Evolutionary conservation across 306 rosid genomes (phyloP).

Genomic region (Benincasa hispida): DNA sequence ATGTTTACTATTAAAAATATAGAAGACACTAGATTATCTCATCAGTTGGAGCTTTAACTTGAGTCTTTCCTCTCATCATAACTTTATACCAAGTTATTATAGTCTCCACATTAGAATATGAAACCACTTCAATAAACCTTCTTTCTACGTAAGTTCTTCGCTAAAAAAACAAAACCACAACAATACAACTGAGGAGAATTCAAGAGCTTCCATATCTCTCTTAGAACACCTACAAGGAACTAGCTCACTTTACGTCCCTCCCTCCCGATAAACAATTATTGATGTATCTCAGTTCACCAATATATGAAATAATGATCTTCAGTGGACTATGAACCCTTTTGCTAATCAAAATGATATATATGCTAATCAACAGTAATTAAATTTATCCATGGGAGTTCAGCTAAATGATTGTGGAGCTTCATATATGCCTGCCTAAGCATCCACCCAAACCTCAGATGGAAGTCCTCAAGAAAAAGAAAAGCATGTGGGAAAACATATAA

Average conservation of each 20-base stretch:
- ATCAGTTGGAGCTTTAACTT: not conserved
- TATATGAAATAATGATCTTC: not conserved
- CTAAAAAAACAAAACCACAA: not conserved
- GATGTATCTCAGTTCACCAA: not conserved
- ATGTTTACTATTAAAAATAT: not conserved
- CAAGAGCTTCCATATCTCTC: not conserved
- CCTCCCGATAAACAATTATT: not conserved
- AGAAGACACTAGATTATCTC: not conserved
- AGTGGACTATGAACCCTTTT: too few species aligned
- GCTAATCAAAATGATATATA: not conserved
- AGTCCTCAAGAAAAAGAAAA: not conserved
- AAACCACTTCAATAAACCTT: not conserved
- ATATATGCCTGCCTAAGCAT: not conserved
- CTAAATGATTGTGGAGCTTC: not conserved
- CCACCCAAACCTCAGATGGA: not conserved
- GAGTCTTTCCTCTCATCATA: not conserved
- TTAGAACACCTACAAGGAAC: not conserved
- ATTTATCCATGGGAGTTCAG: not conserved
- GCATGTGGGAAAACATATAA: not conserved
- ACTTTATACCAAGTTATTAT: not conserved
- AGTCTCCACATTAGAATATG: not conserved
- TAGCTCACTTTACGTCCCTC: not conserved
- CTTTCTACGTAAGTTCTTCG: not conserved
- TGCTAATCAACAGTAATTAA: not conserved
- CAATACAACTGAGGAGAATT: not conserved